Conservation (phyloP, 768 basidiomycete species). For the Galerina sulciceps region DNA sequence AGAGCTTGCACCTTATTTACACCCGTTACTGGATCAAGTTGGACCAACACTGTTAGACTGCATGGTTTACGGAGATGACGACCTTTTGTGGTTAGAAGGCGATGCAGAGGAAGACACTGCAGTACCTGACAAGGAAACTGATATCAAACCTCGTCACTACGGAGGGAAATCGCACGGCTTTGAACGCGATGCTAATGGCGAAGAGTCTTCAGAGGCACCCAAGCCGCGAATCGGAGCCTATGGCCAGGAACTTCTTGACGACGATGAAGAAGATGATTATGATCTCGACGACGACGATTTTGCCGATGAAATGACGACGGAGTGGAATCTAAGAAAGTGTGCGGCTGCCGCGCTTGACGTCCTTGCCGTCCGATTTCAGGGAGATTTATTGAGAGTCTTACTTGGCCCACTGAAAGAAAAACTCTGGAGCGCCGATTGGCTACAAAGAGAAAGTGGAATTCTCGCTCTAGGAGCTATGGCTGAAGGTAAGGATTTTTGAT, state of each 20-base stretch:
- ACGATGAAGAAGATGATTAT: slow-evolving; percentile 88
- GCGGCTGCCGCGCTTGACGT: slow-evolving; percentile 98
- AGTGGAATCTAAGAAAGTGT: slow-evolving; percentile 99
- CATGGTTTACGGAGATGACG: slow-evolving; percentile 97
- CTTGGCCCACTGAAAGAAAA: slow-evolving; percentile 91
- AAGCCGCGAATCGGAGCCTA: slow-evolving; percentile 64
- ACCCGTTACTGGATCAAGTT: slow-evolving; percentile 87
- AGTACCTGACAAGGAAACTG: slow-evolving; percentile 91
- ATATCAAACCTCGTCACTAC: slow-evolving; percentile 96
- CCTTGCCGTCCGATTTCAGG: slow-evolving; percentile 89
- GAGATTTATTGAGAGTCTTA: slow-evolving; percentile 87
- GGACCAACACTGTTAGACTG: slow-evolving; percentile 95
- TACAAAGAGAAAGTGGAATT: slow-evolving; percentile 94
- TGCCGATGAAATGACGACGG: slow-evolving; percentile 95
- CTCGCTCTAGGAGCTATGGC: slow-evolving; percentile 97
- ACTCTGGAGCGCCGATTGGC: slow-evolving; percentile 91
- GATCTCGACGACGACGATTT: slow-evolving; percentile 90
- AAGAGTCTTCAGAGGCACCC: slow-evolving; percentile 37
- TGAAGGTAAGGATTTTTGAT: slow-evolving; percentile 66
- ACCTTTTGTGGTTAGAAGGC: slow-evolving; percentile 92
- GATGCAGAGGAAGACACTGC: slow-evolving; percentile 84
- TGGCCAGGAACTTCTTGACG: slow-evolving; percentile 81
- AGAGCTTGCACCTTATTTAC: slow-evolving; percentile 81
- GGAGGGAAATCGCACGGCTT: slow-evolving; percentile 81
- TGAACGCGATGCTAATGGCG: slow-evolving; percentile 68